Base-by-base conservation (phyloP, 805 yeast genomes). In the Starmerella stellata region DNA sequence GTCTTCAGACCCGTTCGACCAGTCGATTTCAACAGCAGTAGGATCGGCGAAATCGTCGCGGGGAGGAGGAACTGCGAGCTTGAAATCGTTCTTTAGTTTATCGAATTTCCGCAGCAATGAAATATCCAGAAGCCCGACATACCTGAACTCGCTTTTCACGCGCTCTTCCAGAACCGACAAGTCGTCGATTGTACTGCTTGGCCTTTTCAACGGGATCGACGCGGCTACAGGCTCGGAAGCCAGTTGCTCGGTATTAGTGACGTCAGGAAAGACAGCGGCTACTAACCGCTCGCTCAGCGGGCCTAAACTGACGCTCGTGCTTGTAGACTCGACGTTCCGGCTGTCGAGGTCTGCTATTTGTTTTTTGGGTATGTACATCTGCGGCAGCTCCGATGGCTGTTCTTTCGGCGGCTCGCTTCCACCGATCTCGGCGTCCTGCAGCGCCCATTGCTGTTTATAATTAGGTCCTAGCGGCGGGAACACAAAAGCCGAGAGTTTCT, bases 401-500 rank as follows among this genome's bases (percentile, higher is more conserved):
- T 39, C 34, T 11, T 29, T 25, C 3, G 34, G 15, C 15, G 39
- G 23, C 23, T 45, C 46, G 2, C 24, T 21, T 4, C 48, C 47
- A 15, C 40, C 31, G 11, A 45, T 29, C 28, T 45, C 48, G 2
- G 48, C 48, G 23, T 45, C 48, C 27, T 45, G 48, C 13, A 21
- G 30, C 13, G 75, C 70, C 96, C 98, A 90, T 4, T 72, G 66
- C 32, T 81, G 83, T 1, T 77, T 72, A 52, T 87, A 90, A 20
- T 72, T 62, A 4, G 77, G 78, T 0, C 98, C 96, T 31, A 90
- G 56, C 33, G 78, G 79, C 2, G 98, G 96, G 9, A 83, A 77
- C 14, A 75, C 58, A 50, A 69, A 82, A 2, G 95, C 93, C 1
- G 73, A 54, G 11, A 57, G 42, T 7, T 48, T 41, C 13, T 53